Percentiles rank a stretch among this genome's conserved stretches.
Evolutionary conservation across 2,329 filamentous ascomycete genomes (phyloP).

Genomic region (Rhexocercosporidium sp.): DNA sequence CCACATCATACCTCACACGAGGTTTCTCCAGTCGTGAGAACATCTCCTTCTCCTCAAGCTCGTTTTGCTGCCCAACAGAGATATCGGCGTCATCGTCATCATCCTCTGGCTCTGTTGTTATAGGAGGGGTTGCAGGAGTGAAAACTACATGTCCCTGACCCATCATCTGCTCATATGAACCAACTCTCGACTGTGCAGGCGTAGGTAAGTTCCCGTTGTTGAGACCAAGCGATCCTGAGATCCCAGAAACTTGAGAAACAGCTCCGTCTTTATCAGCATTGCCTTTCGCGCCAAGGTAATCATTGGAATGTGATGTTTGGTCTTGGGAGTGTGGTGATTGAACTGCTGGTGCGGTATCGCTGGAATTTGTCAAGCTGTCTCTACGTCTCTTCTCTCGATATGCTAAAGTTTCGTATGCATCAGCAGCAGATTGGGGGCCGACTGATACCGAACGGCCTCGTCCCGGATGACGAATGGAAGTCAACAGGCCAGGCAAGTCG

Average conservation of each 20-base stretch:
- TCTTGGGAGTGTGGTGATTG: slow-evolving; percentile 25
- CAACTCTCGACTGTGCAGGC: slow-evolving; percentile 53
- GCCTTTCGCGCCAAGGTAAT: slow-evolving; percentile 20
- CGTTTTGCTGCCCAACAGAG: slow-evolving; percentile 53
- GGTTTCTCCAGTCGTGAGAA: slow-evolving; percentile 85
- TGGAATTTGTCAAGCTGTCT: slow-evolving; percentile 53
- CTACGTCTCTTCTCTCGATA: slow-evolving; percentile 77
- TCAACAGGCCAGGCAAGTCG: slow-evolving; percentile 82
- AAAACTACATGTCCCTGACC: slow-evolving; percentile 61
- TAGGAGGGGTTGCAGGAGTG: slow-evolving; percentile 41
- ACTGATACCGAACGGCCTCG: slow-evolving; percentile 84
- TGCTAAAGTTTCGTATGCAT: slow-evolving; percentile 93
- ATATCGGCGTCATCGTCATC: slow-evolving; percentile 45
- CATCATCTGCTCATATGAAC: slow-evolving; percentile 76
- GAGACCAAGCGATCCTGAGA: slow-evolving; percentile 49
- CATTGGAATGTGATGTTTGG: slow-evolving; percentile 18
- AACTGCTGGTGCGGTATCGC: slow-evolving; percentile 21
- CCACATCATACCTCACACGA: slow-evolving; percentile 94
- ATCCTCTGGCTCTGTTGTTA: slow-evolving; percentile 39
- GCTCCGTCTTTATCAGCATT: slow-evolving; percentile 33
- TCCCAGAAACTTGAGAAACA: slow-evolving; percentile 46
- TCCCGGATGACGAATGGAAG: slow-evolving; percentile 78
- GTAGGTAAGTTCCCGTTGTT: slow-evolving; percentile 50
- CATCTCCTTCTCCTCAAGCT: slow-evolving; percentile 72
- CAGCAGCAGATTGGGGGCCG: slow-evolving; percentile 92